Conservation (phyloP, 306 rosid genomes). For the Rubus parviflorus region DNA sequence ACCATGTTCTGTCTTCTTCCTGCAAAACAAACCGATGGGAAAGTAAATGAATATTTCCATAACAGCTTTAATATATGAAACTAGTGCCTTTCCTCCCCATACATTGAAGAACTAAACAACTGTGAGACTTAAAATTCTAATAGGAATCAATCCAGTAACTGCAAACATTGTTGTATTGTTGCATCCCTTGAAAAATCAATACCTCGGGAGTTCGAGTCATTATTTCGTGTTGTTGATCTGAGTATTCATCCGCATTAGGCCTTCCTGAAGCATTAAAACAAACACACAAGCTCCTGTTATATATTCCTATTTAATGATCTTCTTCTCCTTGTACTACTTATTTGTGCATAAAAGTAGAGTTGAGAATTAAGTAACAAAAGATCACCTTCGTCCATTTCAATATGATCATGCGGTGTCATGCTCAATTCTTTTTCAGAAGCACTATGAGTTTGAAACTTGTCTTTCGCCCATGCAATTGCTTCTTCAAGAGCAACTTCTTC, state of each 20-base stretch:
- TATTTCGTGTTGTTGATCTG: constrained; percentile 31
- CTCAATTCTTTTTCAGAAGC: constrained; percentile 53
- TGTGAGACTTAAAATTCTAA: background rate
- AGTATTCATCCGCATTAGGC: constrained; percentile 36
- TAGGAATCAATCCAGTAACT: background rate
- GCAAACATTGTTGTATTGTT: background rate
- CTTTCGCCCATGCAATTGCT: constrained; percentile 97
- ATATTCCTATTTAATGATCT: background rate
- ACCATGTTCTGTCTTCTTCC: constrained; percentile 28
- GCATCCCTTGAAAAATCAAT: constrained; percentile 18
- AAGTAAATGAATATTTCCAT: background rate
- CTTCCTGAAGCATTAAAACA: constrained; percentile 45
- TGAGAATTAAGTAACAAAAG: background rate
- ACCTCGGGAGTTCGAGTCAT: constrained; percentile 57
- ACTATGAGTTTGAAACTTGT: constrained; percentile 56
- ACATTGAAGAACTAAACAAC: background rate
- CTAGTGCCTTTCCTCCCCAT: background rate
- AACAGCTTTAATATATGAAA: background rate
- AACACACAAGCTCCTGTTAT: background rate
- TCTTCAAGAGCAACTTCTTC: constrained; percentile 67
- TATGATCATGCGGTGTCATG: constrained; percentile 32
- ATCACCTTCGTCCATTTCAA: constrained; percentile 52
- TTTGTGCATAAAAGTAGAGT: background rate
- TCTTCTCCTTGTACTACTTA: constrained; percentile 10
- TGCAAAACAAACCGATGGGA: constrained; percentile 15